Conservation (phyloP, 202 grass and related monocot genomes). For the Musa balbisiana region DNA sequence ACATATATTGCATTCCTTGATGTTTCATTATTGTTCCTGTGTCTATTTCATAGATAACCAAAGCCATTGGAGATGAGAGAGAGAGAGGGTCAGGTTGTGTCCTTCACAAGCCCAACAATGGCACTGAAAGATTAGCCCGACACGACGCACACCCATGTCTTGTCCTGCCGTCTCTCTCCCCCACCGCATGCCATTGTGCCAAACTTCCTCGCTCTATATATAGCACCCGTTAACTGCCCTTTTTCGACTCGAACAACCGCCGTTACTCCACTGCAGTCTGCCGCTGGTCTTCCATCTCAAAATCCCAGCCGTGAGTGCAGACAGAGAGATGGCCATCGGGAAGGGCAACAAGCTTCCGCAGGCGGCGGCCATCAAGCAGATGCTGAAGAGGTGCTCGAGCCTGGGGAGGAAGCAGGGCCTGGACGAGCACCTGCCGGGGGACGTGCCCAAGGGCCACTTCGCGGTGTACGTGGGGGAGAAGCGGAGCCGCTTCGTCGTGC, state of each 20-base stretch:
- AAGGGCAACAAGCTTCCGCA: conserved; percentile 30
- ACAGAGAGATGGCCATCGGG: conserved; percentile 37
- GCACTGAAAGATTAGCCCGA: background rate
- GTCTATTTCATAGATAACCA: too few relatives aligned
- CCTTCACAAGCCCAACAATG: background rate
- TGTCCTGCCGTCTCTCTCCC: background rate
- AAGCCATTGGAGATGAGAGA: background rate
- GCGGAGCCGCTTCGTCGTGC: conserved; percentile 71
- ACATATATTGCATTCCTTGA: too few relatives aligned
- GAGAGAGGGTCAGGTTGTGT: background rate
- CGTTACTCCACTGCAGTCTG: background rate
- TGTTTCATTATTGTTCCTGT: too few relatives aligned
- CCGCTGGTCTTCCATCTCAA: background rate
- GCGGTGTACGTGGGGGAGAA: conserved; percentile 85
- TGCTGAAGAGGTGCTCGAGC: conserved; percentile 82
- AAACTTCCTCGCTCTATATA: conserved; percentile 9
- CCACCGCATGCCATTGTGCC: background rate
- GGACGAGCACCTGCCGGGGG: conserved; percentile 36
- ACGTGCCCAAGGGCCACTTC: conserved; percentile 88
- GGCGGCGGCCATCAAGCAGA: conserved; percentile 60
- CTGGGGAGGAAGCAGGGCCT: conserved; percentile 41
- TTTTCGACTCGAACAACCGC: too few relatives aligned
- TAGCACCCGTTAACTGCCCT: conserved; percentile 13
- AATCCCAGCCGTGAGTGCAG: background rate
- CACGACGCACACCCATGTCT: background rate